Base-by-base conservation (phyloP, 768 basidiomycete genomes). In the Sporobolomyces roseus region DNA sequence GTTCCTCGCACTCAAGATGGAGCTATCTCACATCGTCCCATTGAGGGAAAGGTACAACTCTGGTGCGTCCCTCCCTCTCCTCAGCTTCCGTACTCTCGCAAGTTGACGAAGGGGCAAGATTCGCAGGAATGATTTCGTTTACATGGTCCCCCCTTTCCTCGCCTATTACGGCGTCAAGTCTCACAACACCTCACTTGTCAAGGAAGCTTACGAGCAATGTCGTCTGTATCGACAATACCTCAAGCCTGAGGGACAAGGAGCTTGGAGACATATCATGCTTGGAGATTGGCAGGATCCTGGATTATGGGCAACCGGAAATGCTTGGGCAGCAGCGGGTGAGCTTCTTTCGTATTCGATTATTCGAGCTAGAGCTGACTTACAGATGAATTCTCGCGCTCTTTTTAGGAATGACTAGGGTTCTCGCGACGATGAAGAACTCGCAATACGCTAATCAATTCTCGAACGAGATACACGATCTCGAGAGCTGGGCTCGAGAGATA, bases 341-440 rank as follows among this genome's bases (percentile, higher is more conserved):
- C n/a, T n/a, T n/a, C n/a, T n/a, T n/a, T n/a, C n/a, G n/a, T n/a
- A n/a, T n/a, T n/a, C n/a, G n/a, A n/a, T n/a, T n/a, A n/a, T n/a
- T n/a, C n/a, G n/a, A n/a, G n/a, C n/a, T n/a, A n/a, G n/a, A n/a
- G n/a, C n/a, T n/a, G n/a, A n/a, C n/a, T n/a, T n/a, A n/a, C n/a
- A n/a, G n/a, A n/a, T n/a, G n/a, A n/a, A n/a, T n/a, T n/a, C n/a
- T n/a, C n/a, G n/a, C n/a, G n/a, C n/a, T 87, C 88, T 75, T 93
- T 89, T 32, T 33, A 30, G 91, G 92, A 1, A 91, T 91, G 83
- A 80, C 90, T 19, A 86, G 91, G 7, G 91, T 93, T 4, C 81
- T 89, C 1, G 86, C 84, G 3, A 91, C 89, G 2, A 86, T 91
- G 66, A 80, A 84, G 71, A 79, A 83, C 35, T 88, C 88, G 0